Base-by-base conservation (phyloP, 163 green algal genomes). In the Scenedesmus sp. region DNA sequence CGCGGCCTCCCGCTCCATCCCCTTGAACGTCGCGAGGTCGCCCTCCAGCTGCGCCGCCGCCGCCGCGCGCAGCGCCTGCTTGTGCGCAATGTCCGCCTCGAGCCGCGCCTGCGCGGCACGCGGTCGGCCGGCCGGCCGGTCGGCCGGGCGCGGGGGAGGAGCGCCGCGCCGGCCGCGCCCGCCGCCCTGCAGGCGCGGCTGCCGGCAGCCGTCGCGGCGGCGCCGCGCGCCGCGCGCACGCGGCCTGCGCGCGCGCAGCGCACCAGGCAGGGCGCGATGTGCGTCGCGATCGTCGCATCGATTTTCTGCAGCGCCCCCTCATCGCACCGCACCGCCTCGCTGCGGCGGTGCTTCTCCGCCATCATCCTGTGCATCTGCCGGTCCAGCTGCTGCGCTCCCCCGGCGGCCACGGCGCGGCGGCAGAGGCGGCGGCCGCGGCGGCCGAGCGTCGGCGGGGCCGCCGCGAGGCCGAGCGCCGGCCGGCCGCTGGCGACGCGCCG, bases 321-420 rank as follows among this genome's bases (percentile, higher is more conserved):
- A 26, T 81, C 72, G 29, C 51, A 64, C 28, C 63, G 74, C 6
- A 89, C 83, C n/a, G 76, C 56, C 18, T 84, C 60, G 17, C 56
- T 34, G 2, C 75, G 62, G 29, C 44, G 63, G 13, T 80, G 57
- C 54, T 84, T 86, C 63, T 85, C 36, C 1, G 69, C 44, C 74
- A 88, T 70, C 58, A 89, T 80, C 3, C 69, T 74, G 31, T 88
- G 82, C 85, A 89, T 89, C 24, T 83, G 76, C 29, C 83, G 85
- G 60, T 89, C 85, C 34, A 89, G 65, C 81, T 89, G 75, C 82
- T 89, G 84, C 31, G 34, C 28, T 34, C 15, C 14, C 10, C 10
- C n/a, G n/a, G n/a, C n/a, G n/a, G n/a, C n/a, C n/a, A n/a, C n/a
- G n/a, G n/a, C n/a, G n/a, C n/a, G n/a, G 31, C 28, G 24, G 13